A percentile compares a stretch with the other conserved stretches of the same genome.
These are phyloP conservation scores for Eimeria sp. DNA, from an alignment of 169 alveolate species.

Conservation along the genomic window DNA sequence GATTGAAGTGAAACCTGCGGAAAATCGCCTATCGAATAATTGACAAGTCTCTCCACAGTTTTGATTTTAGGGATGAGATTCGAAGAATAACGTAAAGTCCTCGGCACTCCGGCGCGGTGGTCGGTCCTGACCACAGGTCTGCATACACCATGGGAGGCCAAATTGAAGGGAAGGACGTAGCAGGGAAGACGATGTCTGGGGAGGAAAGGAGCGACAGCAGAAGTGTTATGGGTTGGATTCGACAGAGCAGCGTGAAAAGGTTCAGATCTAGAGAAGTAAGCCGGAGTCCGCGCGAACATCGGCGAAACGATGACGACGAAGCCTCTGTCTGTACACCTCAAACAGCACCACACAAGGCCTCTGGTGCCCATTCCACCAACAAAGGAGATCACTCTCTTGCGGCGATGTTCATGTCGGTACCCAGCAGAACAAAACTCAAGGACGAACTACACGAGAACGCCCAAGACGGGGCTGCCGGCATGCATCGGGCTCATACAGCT, in stretches of 20 bases:
- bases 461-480: background rate
- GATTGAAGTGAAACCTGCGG: background rate
- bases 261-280: background rate
- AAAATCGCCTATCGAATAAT: background rate
- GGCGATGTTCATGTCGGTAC: constrained; percentile 24
- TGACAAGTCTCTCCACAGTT: background rate
- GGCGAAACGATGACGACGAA: background rate
- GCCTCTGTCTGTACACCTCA: background rate
- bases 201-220: constrained; percentile 26
- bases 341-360: background rate
- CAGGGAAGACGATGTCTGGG: background rate
- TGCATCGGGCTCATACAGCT: constrained; percentile 9
- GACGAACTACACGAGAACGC: background rate
- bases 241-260: constrained; percentile 38
- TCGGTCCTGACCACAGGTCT: constrained; percentile 35
- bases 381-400: constrained; percentile 5
- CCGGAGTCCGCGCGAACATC: background rate
- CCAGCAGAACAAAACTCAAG: background rate
- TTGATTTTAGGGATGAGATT: background rate
- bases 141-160: constrained; percentile 37
- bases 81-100: background rate
- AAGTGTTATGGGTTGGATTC: constrained; percentile 19
- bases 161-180: background rate
- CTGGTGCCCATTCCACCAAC: background rate
- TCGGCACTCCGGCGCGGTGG: background rate